Evolutionary conservation across 2,329 filamentous ascomycete species (phyloP).

Genomic region (Calonectria hawksworthii): DNA sequence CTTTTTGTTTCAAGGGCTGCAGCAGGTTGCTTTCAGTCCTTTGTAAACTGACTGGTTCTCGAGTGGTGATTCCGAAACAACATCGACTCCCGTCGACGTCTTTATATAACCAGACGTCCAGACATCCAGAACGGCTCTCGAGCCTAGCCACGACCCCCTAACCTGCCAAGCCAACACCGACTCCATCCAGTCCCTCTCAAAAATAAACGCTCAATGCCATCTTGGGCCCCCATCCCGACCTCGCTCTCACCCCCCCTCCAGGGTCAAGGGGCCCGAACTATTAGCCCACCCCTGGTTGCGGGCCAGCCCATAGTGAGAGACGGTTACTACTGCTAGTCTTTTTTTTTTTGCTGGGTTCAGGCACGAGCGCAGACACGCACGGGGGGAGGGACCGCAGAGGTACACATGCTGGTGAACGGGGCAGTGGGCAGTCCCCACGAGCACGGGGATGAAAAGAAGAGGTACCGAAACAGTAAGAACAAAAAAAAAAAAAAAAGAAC

Average conservation of each 20-base stretch:
- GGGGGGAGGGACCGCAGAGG: not conserved
- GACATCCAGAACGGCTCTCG: not conserved
- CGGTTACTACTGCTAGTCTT: not conserved
- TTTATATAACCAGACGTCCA: slow-evolving; percentile 14
- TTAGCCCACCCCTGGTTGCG: slow-evolving; percentile 2
- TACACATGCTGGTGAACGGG: not conserved
- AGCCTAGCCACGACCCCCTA: slow-evolving; percentile 15
- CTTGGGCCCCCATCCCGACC: not conserved
- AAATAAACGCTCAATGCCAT: slow-evolving; percentile 25
- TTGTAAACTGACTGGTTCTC: not conserved
- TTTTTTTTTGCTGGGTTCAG: not conserved
- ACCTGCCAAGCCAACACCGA: slow-evolving; percentile 11
- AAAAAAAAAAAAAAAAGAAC: not conserved
- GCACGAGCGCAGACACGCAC: slow-evolving; percentile 6
- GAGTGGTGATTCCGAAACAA: not conserved
- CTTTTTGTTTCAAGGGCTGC: not conserved
- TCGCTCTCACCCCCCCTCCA: slow-evolving; percentile 7
- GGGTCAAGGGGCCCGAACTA: slow-evolving; percentile 7
- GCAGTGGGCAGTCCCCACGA: not conserved
- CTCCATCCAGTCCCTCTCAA: slow-evolving; percentile 15
- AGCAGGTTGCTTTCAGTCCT: not conserved
- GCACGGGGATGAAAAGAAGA: slow-evolving; percentile 9
- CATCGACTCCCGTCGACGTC: slow-evolving; percentile 5
- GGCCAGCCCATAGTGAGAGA: slow-evolving; percentile 4
- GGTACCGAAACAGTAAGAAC: not conserved